Conservation (phyloP, 2,329 filamentous ascomycete genomes). For the Sporothrix euskadiensis region DNA sequence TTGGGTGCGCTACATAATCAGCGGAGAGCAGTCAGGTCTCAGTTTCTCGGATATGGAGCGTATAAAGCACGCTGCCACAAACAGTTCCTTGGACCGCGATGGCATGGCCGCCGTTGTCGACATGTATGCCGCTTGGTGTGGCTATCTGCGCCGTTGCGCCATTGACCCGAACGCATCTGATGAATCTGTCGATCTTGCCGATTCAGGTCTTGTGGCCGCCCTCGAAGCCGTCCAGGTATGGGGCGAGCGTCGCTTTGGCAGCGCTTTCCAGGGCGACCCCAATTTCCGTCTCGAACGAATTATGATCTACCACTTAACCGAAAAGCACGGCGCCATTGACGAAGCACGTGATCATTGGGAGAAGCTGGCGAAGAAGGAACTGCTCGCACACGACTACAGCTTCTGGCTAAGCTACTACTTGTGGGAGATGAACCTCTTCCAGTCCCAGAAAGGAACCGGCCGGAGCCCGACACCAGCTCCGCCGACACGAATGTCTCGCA, state of each 20-base stretch:
- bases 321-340: constrained; percentile 75
- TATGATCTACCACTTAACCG: constrained; percentile 85
- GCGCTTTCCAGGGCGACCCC: constrained; percentile 80
- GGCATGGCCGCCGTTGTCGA: constrained; percentile 87
- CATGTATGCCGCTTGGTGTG: constrained; percentile 92
- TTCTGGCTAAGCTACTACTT: constrained; percentile 93
- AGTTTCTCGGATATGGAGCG: constrained; percentile 79
- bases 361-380: constrained; percentile 62
- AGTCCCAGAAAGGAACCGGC: constrained; percentile 50
- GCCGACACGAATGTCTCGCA: constrained; percentile 52
- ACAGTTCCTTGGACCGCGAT: constrained; percentile 78
- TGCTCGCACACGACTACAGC: constrained; percentile 75
- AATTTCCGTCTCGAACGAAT: constrained; percentile 87
- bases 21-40: constrained; percentile 74
- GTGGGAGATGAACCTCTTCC: constrained; percentile 77
- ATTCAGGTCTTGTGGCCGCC: constrained; percentile 82
- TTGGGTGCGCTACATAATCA: constrained; percentile 87
- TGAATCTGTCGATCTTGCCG: constrained; percentile 84
- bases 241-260: constrained; percentile 71
- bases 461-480: constrained; percentile 54
- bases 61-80: constrained; percentile 90
- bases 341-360: constrained; percentile 78
- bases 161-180: constrained; percentile 72
- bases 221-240: constrained; percentile 83
- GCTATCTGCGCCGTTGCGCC: constrained; percentile 82